Evolutionary conservation across 441 rosid species (phyloP).

Genomic region (Raphanus hybrid): DNA sequence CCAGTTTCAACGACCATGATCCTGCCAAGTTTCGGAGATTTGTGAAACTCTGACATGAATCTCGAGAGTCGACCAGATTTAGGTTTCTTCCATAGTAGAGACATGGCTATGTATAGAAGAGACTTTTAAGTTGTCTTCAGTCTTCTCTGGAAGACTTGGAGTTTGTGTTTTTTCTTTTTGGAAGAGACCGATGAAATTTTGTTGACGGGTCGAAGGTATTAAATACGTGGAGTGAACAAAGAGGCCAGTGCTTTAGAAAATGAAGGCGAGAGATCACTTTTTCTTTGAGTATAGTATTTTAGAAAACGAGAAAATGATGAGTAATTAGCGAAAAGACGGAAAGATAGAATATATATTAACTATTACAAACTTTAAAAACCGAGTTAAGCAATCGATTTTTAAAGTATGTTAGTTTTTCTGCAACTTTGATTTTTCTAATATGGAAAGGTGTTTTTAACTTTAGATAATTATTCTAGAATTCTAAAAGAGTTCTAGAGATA

Average conservation of each 20-base stretch:
- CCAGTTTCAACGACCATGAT: slow-evolving; percentile 84
- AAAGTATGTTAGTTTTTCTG: not conserved
- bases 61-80: slow-evolving; percentile 57
- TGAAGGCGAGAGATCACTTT: slow-evolving; percentile 25
- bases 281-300: not conserved
- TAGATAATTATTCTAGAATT: not conserved
- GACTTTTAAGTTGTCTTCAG: slow-evolving; percentile 7
- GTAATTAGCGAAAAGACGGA: slow-evolving; percentile 21
- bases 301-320: slow-evolving; percentile 41
- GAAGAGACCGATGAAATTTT: slow-evolving; percentile 16
- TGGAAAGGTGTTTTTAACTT: slow-evolving; percentile 13
- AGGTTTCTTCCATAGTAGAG: slow-evolving; percentile 65
- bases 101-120: slow-evolving; percentile 47
- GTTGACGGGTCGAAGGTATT: slow-evolving; percentile 29
- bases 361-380: not conserved
- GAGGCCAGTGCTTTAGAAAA: slow-evolving; percentile 30
- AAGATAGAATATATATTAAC: slow-evolving; percentile 5
- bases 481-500: not conserved
- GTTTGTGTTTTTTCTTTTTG: slow-evolving; percentile 6
- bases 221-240: slow-evolving; percentile 18
- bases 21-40: slow-evolving; percentile 56
- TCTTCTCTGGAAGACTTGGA: not conserved
- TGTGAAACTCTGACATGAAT: slow-evolving; percentile 59
- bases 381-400: slow-evolving; percentile 11
- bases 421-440: not conserved